phyloP scores from a whole-genome alignment of 306 rosid genomes.

The Castanea sativa region DNA sequence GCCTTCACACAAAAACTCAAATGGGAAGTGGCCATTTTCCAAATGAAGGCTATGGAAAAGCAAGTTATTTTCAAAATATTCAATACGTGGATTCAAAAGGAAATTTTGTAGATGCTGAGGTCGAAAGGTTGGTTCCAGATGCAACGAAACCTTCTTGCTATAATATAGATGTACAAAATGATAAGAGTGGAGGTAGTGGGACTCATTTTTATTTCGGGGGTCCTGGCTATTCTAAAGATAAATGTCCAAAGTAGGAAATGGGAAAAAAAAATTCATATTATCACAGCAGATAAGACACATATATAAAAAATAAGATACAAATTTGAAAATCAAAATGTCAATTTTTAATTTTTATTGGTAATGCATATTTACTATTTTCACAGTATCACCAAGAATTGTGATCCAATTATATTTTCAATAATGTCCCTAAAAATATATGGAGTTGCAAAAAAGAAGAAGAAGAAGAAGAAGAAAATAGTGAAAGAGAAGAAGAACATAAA shows the following conservation, averaged over 20 bases:
- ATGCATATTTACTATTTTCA: no score
- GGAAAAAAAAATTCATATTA: no score
- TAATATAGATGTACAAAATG: not conserved
- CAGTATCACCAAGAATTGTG: no score
- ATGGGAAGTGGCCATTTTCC: conserved; percentile 39
- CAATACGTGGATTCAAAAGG: not conserved
- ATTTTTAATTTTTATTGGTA: no score
- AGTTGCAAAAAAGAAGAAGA: no score
- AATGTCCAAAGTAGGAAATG: not conserved
- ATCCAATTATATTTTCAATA: no score
- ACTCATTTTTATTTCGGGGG: conserved; percentile 19
- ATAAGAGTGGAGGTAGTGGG: not conserved
- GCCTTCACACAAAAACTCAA: conserved; percentile 22
- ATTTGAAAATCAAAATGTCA: no score
- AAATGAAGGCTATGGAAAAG: conserved; percentile 1
- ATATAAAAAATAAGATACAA: no score
- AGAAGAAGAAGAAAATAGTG: no score
- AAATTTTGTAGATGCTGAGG: not conserved
- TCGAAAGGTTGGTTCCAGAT: not conserved
- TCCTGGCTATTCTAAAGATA: conserved; percentile 9
- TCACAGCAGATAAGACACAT: no score
- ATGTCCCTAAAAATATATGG: no score
- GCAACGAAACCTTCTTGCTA: conserved; percentile 26
- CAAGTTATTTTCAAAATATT: conserved; percentile 16
- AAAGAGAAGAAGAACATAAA: no score